These are phyloP conservation scores for Plantago major DNA, from an alignment of 257 asterid genomes.

Conservation along the genomic window DNA sequence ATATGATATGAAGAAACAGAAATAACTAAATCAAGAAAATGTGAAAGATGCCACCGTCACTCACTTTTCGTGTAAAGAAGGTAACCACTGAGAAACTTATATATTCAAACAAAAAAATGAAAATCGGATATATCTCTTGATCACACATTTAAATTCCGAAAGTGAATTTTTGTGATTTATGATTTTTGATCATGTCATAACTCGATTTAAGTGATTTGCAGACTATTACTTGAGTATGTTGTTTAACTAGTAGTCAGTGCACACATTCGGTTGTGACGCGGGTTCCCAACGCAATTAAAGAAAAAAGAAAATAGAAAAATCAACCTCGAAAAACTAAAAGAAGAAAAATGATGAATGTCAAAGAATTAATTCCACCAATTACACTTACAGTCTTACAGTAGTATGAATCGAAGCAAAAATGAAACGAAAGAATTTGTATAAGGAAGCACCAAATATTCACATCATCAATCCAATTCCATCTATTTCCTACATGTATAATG, in stretches of 20 bases:
- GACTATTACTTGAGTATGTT: no score
- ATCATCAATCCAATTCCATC: constrained; percentile 35
- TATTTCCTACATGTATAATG: constrained; percentile 11
- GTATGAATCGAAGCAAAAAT: constrained; percentile 11
- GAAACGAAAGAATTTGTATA: constrained; percentile 5
- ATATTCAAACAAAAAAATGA: no score
- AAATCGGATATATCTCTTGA: no score
- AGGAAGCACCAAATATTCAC: constrained; percentile 26
- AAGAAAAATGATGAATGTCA: constrained; percentile 22
- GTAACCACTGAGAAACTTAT: constrained; percentile 45
- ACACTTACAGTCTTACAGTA: constrained; percentile 20
- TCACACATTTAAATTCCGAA: no score
- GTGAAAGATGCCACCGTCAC: constrained; percentile 39
- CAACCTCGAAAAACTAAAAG: constrained; percentile 26
- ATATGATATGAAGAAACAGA: not conserved
- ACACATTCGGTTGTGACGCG: no score
- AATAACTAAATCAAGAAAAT: constrained; percentile 4
- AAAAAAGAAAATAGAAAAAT: constrained; percentile 27
- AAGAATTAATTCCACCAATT: constrained; percentile 21
- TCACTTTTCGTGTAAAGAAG: constrained; percentile 75
- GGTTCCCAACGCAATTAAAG: no score
- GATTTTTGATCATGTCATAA: no score
- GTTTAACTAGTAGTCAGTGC: no score
- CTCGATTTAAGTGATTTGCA: no score
- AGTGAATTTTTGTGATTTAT: no score